These are phyloP conservation scores for Candida ascalaphidarum DNA, from an alignment of 805 yeast genomes.

Conservation along the genomic window DNA sequence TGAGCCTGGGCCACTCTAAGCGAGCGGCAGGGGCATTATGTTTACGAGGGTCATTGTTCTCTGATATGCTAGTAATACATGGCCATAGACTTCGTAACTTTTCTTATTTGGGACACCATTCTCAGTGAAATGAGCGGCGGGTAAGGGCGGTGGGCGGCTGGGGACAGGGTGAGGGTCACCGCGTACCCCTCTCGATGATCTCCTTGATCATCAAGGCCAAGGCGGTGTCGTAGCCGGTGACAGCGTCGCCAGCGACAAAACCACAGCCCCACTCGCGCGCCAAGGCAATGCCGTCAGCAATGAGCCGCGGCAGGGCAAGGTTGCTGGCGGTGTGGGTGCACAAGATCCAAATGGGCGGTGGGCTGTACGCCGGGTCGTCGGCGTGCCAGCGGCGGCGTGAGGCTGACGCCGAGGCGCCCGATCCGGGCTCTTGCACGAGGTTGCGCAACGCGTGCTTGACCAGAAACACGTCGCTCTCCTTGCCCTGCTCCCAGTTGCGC, in stretches of 20 bases:
- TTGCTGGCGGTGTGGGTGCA: conserved; percentile 56
- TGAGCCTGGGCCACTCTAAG: too few species aligned
- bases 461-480: conserved; percentile 61
- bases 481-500: conserved; percentile 50
- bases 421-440: conserved; percentile 44
- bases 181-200: conserved; percentile 47
- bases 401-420: too few species aligned
- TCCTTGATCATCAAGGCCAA: conserved; percentile 53
- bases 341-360: conserved; percentile 61
- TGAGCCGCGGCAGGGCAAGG: conserved; percentile 50
- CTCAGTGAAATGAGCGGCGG: too few species aligned
- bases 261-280: conserved; percentile 60
- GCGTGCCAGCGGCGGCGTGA: conserved; percentile 14
- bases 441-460: conserved; percentile 48
- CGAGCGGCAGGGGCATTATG: too few species aligned
- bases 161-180: too few species aligned
- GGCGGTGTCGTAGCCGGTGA: conserved; percentile 46
- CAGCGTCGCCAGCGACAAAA: conserved; percentile 54
- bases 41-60: too few species aligned
- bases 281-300: conserved; percentile 48
- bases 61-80: too few species aligned
- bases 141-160: too few species aligned
- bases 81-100: too few species aligned
- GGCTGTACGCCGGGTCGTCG: conserved; percentile 27
- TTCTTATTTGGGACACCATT: too few species aligned